Base-by-base conservation (phyloP, 345 rosid genomes). In the Corymbia maculata region DNA sequence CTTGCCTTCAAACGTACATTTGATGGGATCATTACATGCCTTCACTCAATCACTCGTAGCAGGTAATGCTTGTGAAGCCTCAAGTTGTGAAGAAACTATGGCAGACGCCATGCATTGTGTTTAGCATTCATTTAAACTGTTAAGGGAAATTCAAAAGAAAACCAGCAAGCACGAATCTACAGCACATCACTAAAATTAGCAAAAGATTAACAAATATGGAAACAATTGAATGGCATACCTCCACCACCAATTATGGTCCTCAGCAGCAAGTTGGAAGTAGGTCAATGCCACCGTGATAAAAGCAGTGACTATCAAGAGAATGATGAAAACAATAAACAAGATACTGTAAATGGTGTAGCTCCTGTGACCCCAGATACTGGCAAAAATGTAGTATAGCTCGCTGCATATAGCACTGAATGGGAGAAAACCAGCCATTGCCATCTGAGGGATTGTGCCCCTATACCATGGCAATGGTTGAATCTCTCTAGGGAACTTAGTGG, bases 391-490 rank as follows among this genome's bases (percentile, higher is more conserved):
- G 91, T 93, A 90, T 24, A 92, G 93, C 52, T 93, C 92, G 15
- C 91, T 92, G 89, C 92, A 93, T 87, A 91, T 93, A 52, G 93
- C 94, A 92, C 92, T 93, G 91, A 93, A 93, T 42, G 94, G 93
- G 51, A 93, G 87, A 80, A 93, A 93, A 36, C 94, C 94, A 16
- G 94, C 93, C 93, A 93, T 92, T 47, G 94, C 92, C 94, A 92
- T 92, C 89, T 93, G 94, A 86, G 93, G 94, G 85, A 93, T 84
- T 26, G 94, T 52, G 50, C 90, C 87, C 85, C 94, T 79, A 61
- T 93, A 92, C 94, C 94, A 93, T 19, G 93, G 94, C 91, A 93
- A 86, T 28, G 87, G 89, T 32, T 93, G 94, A n/a, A 93, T 90
- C 90, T 93, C 94, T 86, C 93, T 88, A 21, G 93, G 93, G 86